A percentile compares a stretch with the other conserved stretches of the same genome.
phyloP scores from a whole-genome alignment of 768 basidiomycete species.

The Lactarius psammicola region DNA sequence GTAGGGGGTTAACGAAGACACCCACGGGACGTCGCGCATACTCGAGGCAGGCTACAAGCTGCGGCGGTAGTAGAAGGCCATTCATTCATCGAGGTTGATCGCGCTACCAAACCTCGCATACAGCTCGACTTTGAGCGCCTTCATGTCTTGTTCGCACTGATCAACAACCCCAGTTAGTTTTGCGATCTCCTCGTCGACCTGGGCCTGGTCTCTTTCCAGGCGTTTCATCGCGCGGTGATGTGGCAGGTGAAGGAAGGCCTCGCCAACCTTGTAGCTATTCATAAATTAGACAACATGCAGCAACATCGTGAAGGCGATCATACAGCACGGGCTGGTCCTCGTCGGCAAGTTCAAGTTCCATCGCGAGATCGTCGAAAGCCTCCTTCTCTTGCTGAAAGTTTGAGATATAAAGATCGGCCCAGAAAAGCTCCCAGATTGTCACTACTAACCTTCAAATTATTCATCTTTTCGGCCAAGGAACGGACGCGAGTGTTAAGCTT shows the following conservation, averaged over 20 bases:
- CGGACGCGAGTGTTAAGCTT: constrained; percentile 82
- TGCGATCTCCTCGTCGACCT: constrained; percentile 55
- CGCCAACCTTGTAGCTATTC: constrained; percentile 82
- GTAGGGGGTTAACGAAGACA: neutral
- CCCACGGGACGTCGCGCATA: neutral
- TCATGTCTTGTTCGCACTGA: constrained; percentile 73
- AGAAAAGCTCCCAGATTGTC: neutral
- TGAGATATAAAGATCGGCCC: constrained; percentile 4
- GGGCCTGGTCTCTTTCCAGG: constrained; percentile 66
- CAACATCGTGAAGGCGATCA: constrained; percentile 33
- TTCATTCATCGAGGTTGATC: constrained; percentile 85
- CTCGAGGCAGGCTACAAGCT: neutral
- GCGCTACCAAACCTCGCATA: constrained; percentile 93
- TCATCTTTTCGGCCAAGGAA: constrained; percentile 67
- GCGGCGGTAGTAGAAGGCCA: neutral
- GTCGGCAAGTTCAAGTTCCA: constrained; percentile 86
- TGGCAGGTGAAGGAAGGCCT: constrained; percentile 80
- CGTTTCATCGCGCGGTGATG: constrained; percentile 65
- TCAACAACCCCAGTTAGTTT: constrained; percentile 51
- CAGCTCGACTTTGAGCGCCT: constrained; percentile 69
- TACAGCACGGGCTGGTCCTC: constrained; percentile 80
- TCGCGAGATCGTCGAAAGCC: constrained; percentile 83
- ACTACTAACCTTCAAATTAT: constrained; percentile 62
- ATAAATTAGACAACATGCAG: constrained; percentile 1
- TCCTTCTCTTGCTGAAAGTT: constrained; percentile 86